These are phyloP conservation scores for Talaromyces islandicus DNA, from an alignment of 2,329 filamentous ascomycete species.

Conservation along the genomic window DNA sequence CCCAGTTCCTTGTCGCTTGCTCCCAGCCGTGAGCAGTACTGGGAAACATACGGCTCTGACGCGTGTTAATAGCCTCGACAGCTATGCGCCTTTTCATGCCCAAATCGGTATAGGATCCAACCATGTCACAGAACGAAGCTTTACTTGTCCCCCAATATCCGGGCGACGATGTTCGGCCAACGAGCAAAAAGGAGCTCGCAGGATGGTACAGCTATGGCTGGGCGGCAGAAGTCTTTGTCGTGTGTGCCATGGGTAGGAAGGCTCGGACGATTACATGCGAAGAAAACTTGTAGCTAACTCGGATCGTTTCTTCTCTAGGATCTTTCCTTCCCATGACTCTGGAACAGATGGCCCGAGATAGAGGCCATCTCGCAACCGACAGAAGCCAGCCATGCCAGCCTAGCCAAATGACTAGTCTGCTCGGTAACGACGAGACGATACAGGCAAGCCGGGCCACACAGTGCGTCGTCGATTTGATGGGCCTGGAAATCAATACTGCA, in stretches of 20 bases:
- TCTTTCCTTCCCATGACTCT: conserved; percentile 95
- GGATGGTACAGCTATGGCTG: conserved; percentile 98
- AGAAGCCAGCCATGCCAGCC: conserved; percentile 37
- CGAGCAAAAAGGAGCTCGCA: conserved; percentile 76
- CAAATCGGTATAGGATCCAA: background rate
- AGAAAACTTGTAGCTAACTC: background rate
- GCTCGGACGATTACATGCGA: background rate
- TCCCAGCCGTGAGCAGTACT: background rate
- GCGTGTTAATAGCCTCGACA: background rate
- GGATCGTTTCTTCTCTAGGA: conserved; percentile 44
- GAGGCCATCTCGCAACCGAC: conserved; percentile 79
- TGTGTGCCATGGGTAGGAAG: conserved; percentile 67
- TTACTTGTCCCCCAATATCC: conserved; percentile 54
- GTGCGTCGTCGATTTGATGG: conserved; percentile 77
- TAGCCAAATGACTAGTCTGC: conserved; percentile 5
- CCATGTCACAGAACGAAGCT: conserved; percentile 24
- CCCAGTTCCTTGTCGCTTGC: background rate
- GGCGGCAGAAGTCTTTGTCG: conserved; percentile 92
- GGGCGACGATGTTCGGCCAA: conserved; percentile 83
- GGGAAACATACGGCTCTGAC: background rate
- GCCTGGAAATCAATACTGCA: conserved; percentile 85
- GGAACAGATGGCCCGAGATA: conserved; percentile 87
- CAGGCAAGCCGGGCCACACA: conserved; percentile 45
- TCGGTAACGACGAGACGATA: background rate
- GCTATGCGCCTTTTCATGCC: background rate